Evolutionary conservation across 2,329 filamentous ascomycete genomes (phyloP), one percentile per base, ranked within the genome.

Genomic region (Diaporthe velutina): DNA sequence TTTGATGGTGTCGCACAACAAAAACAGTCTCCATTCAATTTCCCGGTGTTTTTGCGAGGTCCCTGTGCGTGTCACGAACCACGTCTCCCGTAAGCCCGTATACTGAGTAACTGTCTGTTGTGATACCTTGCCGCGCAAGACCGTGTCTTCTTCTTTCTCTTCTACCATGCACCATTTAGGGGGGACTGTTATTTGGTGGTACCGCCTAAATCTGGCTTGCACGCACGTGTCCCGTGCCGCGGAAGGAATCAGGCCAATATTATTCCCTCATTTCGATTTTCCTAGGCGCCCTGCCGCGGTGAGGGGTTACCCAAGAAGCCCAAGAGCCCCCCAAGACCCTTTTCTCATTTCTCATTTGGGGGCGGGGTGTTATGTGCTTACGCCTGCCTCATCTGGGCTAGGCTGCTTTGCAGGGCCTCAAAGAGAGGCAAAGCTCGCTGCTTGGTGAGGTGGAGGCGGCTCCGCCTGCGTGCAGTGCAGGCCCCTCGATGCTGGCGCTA

Each of bases 341-440:
- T 40, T 5, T 25, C n/a, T 68, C 64, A 52, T 40, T 5, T 25
- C n/a, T 68, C 64, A 52, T 68, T 68, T 68, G n/a, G 64, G 33
- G 48, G n/a, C 45, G n/a, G 13, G 64, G 22, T 13, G 30, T 40
- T 3, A 25, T 5, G n/a, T 15, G 42, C 13, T 45, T 45, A 48
- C 64, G 45, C 64, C 64, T 68, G 48, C 64, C 64, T 54, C n/a
- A 54, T 68, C 15, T 15, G 64, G 64, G 48, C 35, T 68, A 68
- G 64, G 33, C 17, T 30, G 64, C 30, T 15, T 28, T 68, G 33
- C 57, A 40, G 38, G 57, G n/a, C 57, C 35, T 40, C 12, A 9
- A 30, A 38, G 35, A 38, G 35, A 10, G 5, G 10, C 35, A 28
- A 12, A 54, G 30, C 28, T 55, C 28, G 52, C 13, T 54, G 15